A percentile compares a stretch with the other conserved stretches of the same genome.
Evolutionary conservation across 2,329 filamentous ascomycete genomes (phyloP).

Genomic region (Paraphoma chrysanthemicola): DNA sequence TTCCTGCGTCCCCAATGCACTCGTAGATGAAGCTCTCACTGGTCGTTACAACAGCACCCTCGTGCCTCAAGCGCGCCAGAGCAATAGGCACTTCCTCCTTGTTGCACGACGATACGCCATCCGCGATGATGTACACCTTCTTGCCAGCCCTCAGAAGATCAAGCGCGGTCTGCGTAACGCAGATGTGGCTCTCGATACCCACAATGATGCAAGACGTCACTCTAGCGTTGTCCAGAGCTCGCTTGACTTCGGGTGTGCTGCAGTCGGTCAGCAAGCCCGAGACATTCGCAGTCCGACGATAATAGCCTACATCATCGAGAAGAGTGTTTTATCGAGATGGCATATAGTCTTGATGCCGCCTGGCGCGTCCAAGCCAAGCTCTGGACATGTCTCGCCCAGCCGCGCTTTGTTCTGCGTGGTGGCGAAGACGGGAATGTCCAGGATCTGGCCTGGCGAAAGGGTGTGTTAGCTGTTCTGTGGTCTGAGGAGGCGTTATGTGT

Average conservation of each 20-base stretch:
- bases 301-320: slow-evolving; percentile 74
- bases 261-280: background rate
- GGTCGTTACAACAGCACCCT: slow-evolving; percentile 80
- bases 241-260: slow-evolving; percentile 68
- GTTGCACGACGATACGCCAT: slow-evolving; percentile 90
- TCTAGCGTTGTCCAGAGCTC: slow-evolving; percentile 49
- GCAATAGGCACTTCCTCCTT: slow-evolving; percentile 80
- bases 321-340: slow-evolving; percentile 83
- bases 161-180: slow-evolving; percentile 84
- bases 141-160: slow-evolving; percentile 80
- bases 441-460: slow-evolving; percentile 54
- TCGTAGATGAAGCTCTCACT: slow-evolving; percentile 93
- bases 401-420: slow-evolving; percentile 84
- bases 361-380: slow-evolving; percentile 64
- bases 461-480: slow-evolving; percentile 11
- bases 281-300: background rate
- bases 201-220: slow-evolving; percentile 70
- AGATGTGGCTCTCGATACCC: slow-evolving; percentile 93
- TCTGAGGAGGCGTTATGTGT: slow-evolving; percentile 59
- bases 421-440: slow-evolving; percentile 79
- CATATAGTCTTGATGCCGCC: slow-evolving; percentile 61
- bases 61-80: slow-evolving; percentile 74
- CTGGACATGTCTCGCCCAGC: slow-evolving; percentile 79
- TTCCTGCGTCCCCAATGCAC: slow-evolving; percentile 80
- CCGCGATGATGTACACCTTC: slow-evolving; percentile 83